A percentile compares a stretch with the other conserved stretches of the same genome.
phyloP scores from a whole-genome alignment of 768 basidiomycete genomes.

The Fomitopsis serialis region DNA sequence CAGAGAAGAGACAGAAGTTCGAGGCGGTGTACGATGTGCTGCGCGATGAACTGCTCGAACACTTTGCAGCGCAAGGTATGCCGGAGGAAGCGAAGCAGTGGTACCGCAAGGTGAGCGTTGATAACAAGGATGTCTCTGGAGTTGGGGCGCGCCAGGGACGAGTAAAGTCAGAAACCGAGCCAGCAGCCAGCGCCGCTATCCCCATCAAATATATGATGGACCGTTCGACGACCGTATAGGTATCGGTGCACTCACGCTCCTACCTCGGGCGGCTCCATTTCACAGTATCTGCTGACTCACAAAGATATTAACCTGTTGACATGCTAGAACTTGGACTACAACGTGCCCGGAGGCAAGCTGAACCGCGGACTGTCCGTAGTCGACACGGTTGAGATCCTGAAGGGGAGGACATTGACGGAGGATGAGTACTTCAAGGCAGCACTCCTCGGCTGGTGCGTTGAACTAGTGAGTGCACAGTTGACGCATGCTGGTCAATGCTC shows the following conservation, averaged over 20 bases:
- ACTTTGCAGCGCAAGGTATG: slow-evolving; percentile 68
- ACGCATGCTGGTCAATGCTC: neutral
- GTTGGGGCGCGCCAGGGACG: neutral
- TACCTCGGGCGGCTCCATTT: no score
- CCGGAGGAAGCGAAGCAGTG: slow-evolving; percentile 81
- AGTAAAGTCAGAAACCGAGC: neutral
- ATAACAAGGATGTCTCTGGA: neutral
- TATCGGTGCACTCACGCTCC: no score
- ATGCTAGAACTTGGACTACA: slow-evolving; percentile 81
- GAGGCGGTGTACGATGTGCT: slow-evolving; percentile 66
- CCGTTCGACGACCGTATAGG: no score
- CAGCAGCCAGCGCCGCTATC: no score
- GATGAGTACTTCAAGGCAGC: slow-evolving; percentile 89
- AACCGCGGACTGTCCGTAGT: slow-evolving; percentile 96
- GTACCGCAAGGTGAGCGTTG: slow-evolving; percentile 64
- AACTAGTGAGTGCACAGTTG: slow-evolving; percentile 58
- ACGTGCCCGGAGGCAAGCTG: slow-evolving; percentile 94
- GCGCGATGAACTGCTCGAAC: slow-evolving; percentile 70
- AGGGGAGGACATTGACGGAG: slow-evolving; percentile 62
- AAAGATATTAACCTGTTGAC: neutral
- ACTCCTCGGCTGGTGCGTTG: slow-evolving; percentile 92
- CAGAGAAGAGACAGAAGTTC: slow-evolving; percentile 48
- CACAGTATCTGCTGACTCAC: no score
- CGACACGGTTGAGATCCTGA: slow-evolving; percentile 86
- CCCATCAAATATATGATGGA: no score